A percentile compares a stretch with the other conserved stretches of the same genome.
These are phyloP conservation scores for Colletotrichum chrysophilum DNA, from an alignment of 2,329 filamentous ascomycete genomes.

Conservation along the genomic window DNA sequence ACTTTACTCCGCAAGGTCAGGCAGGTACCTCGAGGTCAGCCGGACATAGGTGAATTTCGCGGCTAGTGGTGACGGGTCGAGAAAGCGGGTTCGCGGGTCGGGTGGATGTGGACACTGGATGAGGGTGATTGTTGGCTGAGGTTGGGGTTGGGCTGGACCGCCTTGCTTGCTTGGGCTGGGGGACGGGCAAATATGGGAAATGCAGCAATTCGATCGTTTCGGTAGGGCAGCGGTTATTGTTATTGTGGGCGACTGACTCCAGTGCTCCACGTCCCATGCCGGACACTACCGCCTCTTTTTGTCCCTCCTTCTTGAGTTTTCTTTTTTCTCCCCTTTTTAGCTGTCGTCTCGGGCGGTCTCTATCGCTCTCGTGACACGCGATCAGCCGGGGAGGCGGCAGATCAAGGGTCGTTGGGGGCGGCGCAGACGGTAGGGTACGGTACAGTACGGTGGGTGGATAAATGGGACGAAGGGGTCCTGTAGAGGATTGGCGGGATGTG, in stretches of 20 bases:
- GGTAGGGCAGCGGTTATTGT: neutral
- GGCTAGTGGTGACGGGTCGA: neutral
- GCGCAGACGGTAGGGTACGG: neutral
- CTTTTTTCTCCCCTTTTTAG: neutral
- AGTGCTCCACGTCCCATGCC: neutral
- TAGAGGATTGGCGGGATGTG: neutral
- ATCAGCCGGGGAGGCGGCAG: constrained; percentile 2
- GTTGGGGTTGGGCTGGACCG: constrained; percentile 5
- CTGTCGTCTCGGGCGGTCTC: neutral
- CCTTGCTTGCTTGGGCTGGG: neutral
- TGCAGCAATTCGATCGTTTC: neutral
- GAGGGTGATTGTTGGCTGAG: neutral
- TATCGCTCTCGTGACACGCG: constrained; percentile 15
- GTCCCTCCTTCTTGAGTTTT: neutral
- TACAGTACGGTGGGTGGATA: neutral
- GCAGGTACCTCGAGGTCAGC: constrained; percentile 11
- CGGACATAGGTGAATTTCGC: constrained; percentile 19
- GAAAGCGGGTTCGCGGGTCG: neutral
- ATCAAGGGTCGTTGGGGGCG: neutral
- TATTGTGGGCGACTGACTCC: neutral
- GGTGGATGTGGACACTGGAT: neutral
- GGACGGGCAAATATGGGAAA: neutral
- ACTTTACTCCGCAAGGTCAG: neutral
- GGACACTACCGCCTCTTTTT: neutral
- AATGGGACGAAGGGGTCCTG: neutral